Conservation (phyloP, 2,329 filamentous ascomycete genomes). For the Monosporascus sp. region DNA sequence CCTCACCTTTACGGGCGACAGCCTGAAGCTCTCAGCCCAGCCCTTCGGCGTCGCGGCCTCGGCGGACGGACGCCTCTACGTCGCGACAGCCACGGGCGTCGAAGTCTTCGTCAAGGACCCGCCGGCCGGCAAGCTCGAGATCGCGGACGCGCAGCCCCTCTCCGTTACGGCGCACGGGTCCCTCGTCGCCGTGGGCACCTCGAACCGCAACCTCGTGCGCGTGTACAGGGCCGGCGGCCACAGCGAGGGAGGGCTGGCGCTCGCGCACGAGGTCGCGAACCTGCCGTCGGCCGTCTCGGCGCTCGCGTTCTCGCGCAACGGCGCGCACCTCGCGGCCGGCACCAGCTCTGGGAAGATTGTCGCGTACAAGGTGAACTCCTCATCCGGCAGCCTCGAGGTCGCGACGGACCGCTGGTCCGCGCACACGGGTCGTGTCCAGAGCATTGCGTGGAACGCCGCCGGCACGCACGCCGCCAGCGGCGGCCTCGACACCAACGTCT, state of each 20-base stretch:
- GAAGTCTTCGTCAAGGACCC: constrained; percentile 54
- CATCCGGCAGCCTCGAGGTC: constrained; percentile 52
- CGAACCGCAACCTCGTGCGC: constrained; percentile 64
- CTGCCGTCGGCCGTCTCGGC: constrained; percentile 69
- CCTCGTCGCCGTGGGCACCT: constrained; percentile 66
- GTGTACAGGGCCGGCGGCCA: constrained; percentile 62
- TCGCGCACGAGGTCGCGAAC: constrained; percentile 55
- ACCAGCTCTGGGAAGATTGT: constrained; percentile 82
- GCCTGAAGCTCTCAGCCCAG: constrained; percentile 66
- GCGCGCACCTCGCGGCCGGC: constrained; percentile 74
- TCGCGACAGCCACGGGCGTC: constrained; percentile 50
- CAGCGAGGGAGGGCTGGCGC: constrained; percentile 42
- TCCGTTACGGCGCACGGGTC: constrained; percentile 64
- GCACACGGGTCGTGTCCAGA: constrained; percentile 52
- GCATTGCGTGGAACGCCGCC: constrained; percentile 68
- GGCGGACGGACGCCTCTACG: constrained; percentile 37
- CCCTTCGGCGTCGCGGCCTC: constrained; percentile 48
- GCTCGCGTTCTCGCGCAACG: constrained; percentile 76
- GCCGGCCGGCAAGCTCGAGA: constrained; percentile 51
- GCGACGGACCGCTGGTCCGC: constrained; percentile 69
- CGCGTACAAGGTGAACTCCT: constrained; percentile 60
- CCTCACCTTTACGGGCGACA: constrained; percentile 67
- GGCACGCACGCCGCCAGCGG: constrained; percentile 79
- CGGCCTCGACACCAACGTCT: constrained; percentile 84
- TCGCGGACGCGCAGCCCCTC: constrained; percentile 57